These are phyloP conservation scores for Ogataea hybrid DNA, from an alignment of 1,139 yeast species.

Conservation along the genomic window DNA sequence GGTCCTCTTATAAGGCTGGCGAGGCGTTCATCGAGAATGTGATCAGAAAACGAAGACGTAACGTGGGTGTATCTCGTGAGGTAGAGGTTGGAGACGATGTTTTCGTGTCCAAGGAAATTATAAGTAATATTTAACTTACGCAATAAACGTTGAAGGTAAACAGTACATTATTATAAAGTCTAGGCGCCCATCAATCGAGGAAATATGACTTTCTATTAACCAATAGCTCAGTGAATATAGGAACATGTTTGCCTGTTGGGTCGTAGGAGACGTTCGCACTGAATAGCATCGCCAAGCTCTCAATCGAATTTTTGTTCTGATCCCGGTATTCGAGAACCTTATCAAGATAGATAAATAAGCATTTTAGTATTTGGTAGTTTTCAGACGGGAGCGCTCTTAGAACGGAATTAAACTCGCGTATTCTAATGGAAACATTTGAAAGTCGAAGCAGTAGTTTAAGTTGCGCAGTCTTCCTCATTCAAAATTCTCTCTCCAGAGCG, in stretches of 20 bases:
- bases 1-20: constrained; percentile 98
- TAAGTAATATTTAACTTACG: constrained; percentile 1
- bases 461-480: constrained; percentile 52
- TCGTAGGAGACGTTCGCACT: constrained; percentile 17
- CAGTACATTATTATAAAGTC: constrained; percentile 2
- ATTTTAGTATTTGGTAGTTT: constrained; percentile 18
- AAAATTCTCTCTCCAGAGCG: constrained; percentile 22
- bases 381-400: constrained; percentile 26
- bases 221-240: constrained; percentile 13
- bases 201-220: constrained; percentile 14
- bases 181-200: constrained; percentile 1
- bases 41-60: constrained; percentile 63
- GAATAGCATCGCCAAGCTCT: constrained; percentile 19
- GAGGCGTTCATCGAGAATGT: constrained; percentile 97
- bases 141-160: not conserved
- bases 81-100: constrained; percentile 30
- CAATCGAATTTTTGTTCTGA: constrained; percentile 15
- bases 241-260: constrained; percentile 12
- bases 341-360: constrained; percentile 15
- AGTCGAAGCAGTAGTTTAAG: constrained; percentile 70
- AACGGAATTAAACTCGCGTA: constrained; percentile 39
- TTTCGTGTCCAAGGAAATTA: constrained; percentile 25
- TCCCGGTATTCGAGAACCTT: constrained; percentile 13
- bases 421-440: constrained; percentile 29
- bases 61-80: constrained; percentile 33